Evolutionary conservation across 2,329 filamentous ascomycete species (phyloP), one percentile per base, ranked within the genome.

Genomic region (Trichoderma polysporum): DNA sequence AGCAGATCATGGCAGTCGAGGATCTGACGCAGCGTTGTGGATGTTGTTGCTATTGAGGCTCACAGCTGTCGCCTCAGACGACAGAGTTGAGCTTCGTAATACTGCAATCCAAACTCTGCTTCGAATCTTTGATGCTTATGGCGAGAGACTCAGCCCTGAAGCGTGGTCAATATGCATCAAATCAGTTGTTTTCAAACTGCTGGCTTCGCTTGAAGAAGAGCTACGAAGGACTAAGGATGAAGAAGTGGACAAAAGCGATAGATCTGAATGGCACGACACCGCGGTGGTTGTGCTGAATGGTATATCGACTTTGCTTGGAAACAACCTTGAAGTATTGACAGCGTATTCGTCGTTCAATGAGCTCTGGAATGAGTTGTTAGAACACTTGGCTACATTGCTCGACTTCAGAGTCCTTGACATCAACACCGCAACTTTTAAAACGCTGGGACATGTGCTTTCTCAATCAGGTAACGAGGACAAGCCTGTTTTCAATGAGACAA

Each of bases 21-120:
- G 88, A 4, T 90, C 90, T 0, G 86, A 88, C 68, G 86, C 91
- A 22, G 90, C 91, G 1, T 78, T 95, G 25, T 95, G 92, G 91
- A 89, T 95, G 82, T 82, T 93, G 4, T 80, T 95, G 4, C 80
- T 96, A 3, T 79, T 92, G 3, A 83, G 91, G 33, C 79, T 96
- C 2, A 91, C 91, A 0, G 85, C 86, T 0, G 88, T 94, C 8
- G 90, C 91, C 1, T 86, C 86, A 1, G 90, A 94, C 73, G 85
- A 88, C 41, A 85, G 91, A 54, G 81, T 91, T 2, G 93, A 97
- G 74, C 83, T 95, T 50, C 86, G 92, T 50, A 94, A 94, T 72
- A 93, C 91, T 81, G 93, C 94, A 1, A 91, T 97, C 25, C 94
- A 97, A 76, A 97, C 94, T 0, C 81, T 98, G 3, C 85, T 97